Evolutionary conservation across 2,329 filamentous ascomycete genomes (phyloP).

Genomic region (Diaporthe australafricana): DNA sequence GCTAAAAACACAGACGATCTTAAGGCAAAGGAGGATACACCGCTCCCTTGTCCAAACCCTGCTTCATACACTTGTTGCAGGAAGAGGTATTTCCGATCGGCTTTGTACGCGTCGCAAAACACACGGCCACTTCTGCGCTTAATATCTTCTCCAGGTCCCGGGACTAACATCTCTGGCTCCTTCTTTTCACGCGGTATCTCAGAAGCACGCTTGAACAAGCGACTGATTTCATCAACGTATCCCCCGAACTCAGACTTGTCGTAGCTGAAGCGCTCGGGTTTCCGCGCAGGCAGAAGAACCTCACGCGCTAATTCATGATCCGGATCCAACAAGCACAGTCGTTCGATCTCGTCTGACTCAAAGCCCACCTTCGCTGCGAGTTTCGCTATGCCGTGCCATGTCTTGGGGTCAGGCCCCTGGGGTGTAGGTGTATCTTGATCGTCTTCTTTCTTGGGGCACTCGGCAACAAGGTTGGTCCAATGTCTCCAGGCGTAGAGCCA

Average conservation of each 20-base stretch:
- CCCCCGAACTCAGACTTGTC: not conserved
- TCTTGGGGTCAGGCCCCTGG: not conserved
- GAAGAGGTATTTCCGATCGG: not conserved
- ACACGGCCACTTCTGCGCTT: constrained; percentile 4
- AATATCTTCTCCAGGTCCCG: not conserved
- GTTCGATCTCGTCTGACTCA: constrained; percentile 3
- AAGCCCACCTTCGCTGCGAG: not conserved
- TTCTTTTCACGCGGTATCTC: not conserved
- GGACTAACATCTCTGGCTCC: not conserved
- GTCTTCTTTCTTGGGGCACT: constrained; percentile 10
- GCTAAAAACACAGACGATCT: not conserved
- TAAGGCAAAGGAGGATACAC: not conserved
- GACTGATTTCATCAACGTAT: not conserved
- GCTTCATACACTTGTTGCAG: not conserved
- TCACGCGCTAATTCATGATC: not conserved
- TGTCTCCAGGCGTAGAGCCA: too few species aligned
- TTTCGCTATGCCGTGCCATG: not conserved
- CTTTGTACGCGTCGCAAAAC: not conserved
- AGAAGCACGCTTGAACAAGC: not conserved
- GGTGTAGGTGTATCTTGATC: not conserved
- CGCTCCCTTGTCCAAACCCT: not conserved
- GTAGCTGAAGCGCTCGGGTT: not conserved
- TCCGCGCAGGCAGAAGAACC: not conserved
- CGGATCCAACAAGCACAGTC: not conserved
- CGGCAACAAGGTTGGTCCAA: not conserved